A percentile compares a stretch with the other conserved stretches of the same genome.
phyloP scores from a whole-genome alignment of 495 filamentous ascomycete genomes.

The Sordaria brevicollis region DNA sequence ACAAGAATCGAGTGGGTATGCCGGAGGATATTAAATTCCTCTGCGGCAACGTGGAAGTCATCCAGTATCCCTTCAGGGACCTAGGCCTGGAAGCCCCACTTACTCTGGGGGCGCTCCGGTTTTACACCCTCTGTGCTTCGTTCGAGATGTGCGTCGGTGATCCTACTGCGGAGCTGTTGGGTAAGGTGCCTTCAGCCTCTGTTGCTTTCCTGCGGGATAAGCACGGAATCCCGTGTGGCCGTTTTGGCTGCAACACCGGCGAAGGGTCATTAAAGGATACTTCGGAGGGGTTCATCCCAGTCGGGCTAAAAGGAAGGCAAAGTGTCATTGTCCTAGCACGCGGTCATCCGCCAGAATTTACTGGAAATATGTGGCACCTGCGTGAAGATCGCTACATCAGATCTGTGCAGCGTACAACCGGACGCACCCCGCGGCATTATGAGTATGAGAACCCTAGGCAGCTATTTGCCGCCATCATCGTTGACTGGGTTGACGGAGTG shows the following conservation, averaged over 20 bases:
- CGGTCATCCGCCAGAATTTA: no score
- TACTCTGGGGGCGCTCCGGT: background rate
- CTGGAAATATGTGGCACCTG: background rate
- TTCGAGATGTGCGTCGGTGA: background rate
- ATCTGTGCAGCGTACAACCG: fast-evolving
- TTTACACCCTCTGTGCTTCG: background rate
- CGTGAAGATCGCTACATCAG: background rate
- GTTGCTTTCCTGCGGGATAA: background rate
- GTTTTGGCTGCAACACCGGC: background rate
- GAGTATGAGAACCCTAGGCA: background rate
- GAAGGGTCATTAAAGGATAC: background rate
- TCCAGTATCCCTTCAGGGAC: background rate
- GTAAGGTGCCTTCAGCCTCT: background rate
- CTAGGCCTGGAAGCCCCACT: background rate
- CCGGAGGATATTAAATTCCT: background rate
- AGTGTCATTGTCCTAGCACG: background rate
- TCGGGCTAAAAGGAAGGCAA: background rate
- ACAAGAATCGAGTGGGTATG: background rate
- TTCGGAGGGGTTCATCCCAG: no score
- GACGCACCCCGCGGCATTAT: background rate
- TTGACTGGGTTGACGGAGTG: background rate
- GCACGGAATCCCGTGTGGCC: background rate
- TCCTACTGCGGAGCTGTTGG: no score
- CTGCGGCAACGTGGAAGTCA: background rate
- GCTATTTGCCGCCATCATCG: background rate